Base-by-base conservation (phyloP, 2,329 filamentous ascomycete species). In the Mycosphaerelloides madeirae region DNA sequence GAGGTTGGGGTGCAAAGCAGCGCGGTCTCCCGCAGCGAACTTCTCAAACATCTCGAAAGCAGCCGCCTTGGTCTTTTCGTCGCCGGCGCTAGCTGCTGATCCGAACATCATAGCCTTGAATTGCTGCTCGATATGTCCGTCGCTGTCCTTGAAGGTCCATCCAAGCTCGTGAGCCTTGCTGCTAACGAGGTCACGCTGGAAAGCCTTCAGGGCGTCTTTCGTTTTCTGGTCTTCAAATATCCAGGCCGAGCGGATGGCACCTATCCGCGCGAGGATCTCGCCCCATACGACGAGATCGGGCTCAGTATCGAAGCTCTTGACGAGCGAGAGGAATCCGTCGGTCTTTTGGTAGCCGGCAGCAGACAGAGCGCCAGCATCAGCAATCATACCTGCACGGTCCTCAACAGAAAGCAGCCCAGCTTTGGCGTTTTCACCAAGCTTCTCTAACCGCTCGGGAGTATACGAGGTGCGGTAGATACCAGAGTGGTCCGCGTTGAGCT, bases 51-150 rank as follows among this genome's bases (percentile, higher is more conserved):
- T 94, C 20, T 90, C 86, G 68, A 89, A 85, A 6, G 89, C 85
- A 6, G 88, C 87, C 38, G 81, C 76, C 61, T 91, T 80, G 49
- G 95, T 80, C 55, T 78, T 74, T 59, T 89, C 73, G 59, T 97
- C 91, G 28, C 88, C 89, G 35, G 83, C 78, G 55, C 87, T 73
- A 46, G 90, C 91, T 39, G 91, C 88, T 55, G 77, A 80, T 49
- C 86, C 85, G 64, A 97, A 97, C 65, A 96, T 78, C 63, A 96
- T 79, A 12, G 82, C 83, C 75, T 97, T 97, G 77, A 95, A 94
- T 65, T 96, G 90, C 67, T 95, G 89, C 65, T 90, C 77, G 55
- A 96, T 83, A 63, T 96, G 90, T 38, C 85, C 87, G 58, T 97
- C 91, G 3, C 77, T 77, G 19, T 90, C 85, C 20, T 80, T 84